Percentiles rank a stretch among this genome's conserved stretches.
phyloP scores from a whole-genome alignment of 495 filamentous ascomycete species.

The Trichoderma reesei region DNA sequence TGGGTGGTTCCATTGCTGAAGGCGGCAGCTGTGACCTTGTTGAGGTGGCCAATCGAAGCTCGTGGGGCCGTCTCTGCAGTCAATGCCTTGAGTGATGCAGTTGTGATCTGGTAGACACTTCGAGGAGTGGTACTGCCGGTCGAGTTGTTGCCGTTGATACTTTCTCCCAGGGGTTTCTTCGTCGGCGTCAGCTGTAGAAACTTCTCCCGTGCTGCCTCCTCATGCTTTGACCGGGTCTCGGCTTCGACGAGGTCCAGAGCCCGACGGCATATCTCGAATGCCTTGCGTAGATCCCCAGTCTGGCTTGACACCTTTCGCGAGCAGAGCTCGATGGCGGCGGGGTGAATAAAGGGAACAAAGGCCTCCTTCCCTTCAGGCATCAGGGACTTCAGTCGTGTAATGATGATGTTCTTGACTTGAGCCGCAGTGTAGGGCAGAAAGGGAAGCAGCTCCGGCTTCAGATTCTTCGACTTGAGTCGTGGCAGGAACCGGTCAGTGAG shows the following conservation, averaged over 20 bases:
- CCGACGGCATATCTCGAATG: conserved; percentile 85
- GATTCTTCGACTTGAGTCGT: conserved; percentile 79
- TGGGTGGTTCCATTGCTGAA: conserved; percentile 79
- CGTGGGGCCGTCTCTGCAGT: conserved; percentile 71
- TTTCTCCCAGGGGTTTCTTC: conserved; percentile 34
- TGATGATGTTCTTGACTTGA: conserved; percentile 85
- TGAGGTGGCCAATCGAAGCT: conserved; percentile 81
- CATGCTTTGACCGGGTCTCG: conserved; percentile 62
- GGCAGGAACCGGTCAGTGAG: conserved; percentile 92
- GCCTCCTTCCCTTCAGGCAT: conserved; percentile 43
- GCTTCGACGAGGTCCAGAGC: conserved; percentile 82
- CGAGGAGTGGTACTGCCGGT: conserved; percentile 29
- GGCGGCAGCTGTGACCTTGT: conserved; percentile 73
- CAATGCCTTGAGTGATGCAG: conserved; percentile 47
- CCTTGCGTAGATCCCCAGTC: conserved; percentile 88
- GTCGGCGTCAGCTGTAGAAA: conserved; percentile 37
- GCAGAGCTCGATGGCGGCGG: conserved; percentile 83
- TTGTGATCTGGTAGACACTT: conserved; percentile 23
- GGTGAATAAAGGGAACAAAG: conserved; percentile 81
- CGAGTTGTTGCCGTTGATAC: conserved; percentile 34
- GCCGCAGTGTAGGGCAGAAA: conserved; percentile 85
- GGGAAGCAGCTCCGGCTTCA: conserved; percentile 81
- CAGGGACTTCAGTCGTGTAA: conserved; percentile 66
- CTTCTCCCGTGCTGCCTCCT: conserved; percentile 41
- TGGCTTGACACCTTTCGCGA: conserved; percentile 89